Percentiles rank a stretch among this genome's conserved stretches.
Conservation (phyloP, 2,329 filamentous ascomycete genomes). For the Claviceps sp. region DNA sequence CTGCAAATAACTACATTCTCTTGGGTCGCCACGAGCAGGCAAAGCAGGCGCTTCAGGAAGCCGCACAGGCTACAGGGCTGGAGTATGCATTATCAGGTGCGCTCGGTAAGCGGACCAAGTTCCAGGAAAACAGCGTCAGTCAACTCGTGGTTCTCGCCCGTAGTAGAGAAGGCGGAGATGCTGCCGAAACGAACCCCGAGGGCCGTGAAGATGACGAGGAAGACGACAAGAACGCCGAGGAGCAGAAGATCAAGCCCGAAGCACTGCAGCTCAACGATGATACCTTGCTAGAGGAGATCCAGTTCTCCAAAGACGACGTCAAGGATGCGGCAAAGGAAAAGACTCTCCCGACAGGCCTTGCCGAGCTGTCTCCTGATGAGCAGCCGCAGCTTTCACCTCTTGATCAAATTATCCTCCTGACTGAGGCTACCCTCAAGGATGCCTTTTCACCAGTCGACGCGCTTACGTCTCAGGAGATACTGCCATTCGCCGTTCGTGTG, state of each 20-base stretch:
- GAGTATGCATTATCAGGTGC: conserved; percentile 74
- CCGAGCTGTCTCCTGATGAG: conserved; percentile 55
- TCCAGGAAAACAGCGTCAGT: conserved; percentile 66
- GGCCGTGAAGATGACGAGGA: conserved; percentile 10
- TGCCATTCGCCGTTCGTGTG: conserved; percentile 82
- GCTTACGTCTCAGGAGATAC: conserved; percentile 81
- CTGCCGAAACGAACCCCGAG: conserved; percentile 6
- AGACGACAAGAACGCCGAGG: background rate
- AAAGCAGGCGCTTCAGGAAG: conserved; percentile 53
- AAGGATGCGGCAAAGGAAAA: conserved; percentile 22
- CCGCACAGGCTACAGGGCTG: conserved; percentile 55
- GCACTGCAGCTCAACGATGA: conserved; percentile 79
- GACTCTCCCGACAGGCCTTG: conserved; percentile 46
- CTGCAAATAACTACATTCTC: conserved; percentile 70
- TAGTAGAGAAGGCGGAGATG: conserved; percentile 37
- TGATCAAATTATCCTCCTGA: conserved; percentile 82
- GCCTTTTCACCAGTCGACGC: conserved; percentile 71
- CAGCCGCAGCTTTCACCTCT: conserved; percentile 73
- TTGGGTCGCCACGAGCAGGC: conserved; percentile 72
- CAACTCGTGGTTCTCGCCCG: conserved; percentile 85
- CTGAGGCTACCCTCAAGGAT: conserved; percentile 79
- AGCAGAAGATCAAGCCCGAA: conserved; percentile 36
- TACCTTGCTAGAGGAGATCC: conserved; percentile 76
- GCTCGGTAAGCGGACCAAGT: conserved; percentile 73
- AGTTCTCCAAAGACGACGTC: conserved; percentile 50